Percentiles rank a stretch among this genome's conserved stretches.
phyloP scores from a whole-genome alignment of 306 rosid genomes.

The Coriaria nepalensis region DNA sequence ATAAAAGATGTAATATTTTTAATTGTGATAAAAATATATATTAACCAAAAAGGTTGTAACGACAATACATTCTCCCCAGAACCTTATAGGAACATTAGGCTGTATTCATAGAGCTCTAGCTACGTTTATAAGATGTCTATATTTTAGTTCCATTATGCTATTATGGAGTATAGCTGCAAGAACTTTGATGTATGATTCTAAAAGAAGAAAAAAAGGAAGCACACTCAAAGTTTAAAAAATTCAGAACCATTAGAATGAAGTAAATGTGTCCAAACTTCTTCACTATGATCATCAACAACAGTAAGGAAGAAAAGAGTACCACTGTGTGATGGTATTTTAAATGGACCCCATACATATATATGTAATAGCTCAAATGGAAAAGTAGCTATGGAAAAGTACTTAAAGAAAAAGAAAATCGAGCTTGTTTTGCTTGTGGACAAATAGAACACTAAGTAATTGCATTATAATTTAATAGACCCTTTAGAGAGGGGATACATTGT shows the following conservation, averaged over 20 bases:
- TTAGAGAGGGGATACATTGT: too few species aligned
- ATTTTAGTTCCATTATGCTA: not conserved
- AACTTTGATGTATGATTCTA: not conserved
- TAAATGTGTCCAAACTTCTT: not conserved
- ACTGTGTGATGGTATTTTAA: not conserved
- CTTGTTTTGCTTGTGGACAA: too few species aligned
- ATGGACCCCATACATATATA: not conserved
- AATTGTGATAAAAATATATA: too few species aligned
- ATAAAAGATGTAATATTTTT: too few species aligned
- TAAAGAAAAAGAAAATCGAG: too few species aligned
- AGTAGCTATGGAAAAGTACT: not conserved
- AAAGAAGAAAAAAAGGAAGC: not conserved
- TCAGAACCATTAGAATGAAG: not conserved
- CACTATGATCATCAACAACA: not conserved
- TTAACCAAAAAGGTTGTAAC: not conserved
- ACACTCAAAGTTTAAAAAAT: not conserved
- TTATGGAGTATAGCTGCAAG: not conserved
- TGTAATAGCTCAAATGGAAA: not conserved
- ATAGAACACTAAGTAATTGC: too few species aligned
- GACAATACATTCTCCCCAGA: not conserved
- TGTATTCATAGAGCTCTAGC: not conserved
- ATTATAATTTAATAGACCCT: too few species aligned
- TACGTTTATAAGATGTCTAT: not conserved
- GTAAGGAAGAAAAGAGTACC: not conserved
- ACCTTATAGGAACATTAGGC: not conserved